phyloP scores from a whole-genome alignment of 805 yeast genomes.

The Torulaspora gathmanii region DNA sequence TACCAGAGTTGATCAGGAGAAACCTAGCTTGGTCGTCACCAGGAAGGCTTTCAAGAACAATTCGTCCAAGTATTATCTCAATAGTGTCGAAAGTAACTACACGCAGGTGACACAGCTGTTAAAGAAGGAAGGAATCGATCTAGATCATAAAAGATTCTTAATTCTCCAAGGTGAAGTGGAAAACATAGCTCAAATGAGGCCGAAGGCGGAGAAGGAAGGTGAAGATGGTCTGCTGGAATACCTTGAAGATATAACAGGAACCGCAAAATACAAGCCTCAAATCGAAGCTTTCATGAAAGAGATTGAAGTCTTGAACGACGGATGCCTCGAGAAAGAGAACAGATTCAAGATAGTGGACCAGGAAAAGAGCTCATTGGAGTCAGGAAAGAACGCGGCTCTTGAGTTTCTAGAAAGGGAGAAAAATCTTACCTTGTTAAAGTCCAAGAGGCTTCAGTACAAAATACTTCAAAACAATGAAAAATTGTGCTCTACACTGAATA shows the following conservation, averaged over 20 bases:
- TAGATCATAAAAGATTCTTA: slow-evolving; percentile 89
- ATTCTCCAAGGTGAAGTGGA: slow-evolving; percentile 98
- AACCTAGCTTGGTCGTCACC: slow-evolving; percentile 60
- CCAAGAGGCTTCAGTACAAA: slow-evolving; percentile 53
- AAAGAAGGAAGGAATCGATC: slow-evolving; percentile 80
- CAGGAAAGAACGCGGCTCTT: slow-evolving; percentile 63
- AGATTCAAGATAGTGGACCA: slow-evolving; percentile 74
- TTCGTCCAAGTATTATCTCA: slow-evolving; percentile 71
- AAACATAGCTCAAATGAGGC: slow-evolving; percentile 96
- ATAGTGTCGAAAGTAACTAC: slow-evolving; percentile 64
- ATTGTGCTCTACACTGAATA: slow-evolving; percentile 38
- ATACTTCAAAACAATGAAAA: slow-evolving; percentile 40
- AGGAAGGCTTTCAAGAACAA: slow-evolving; percentile 77
- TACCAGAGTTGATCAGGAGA: slow-evolving; percentile 46
- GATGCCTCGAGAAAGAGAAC: slow-evolving; percentile 73
- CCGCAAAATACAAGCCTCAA: slow-evolving; percentile 70
- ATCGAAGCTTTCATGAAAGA: slow-evolving; percentile 61
- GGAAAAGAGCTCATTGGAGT: slow-evolving; percentile 62
- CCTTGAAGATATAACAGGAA: slow-evolving; percentile 94
- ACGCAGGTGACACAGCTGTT: slow-evolving; percentile 72
- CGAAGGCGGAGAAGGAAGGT: slow-evolving; percentile 86
- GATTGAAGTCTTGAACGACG: slow-evolving; percentile 72
- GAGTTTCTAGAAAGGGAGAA: slow-evolving; percentile 63
- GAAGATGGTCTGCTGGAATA: slow-evolving; percentile 95
- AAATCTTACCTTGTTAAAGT: slow-evolving; percentile 46